A percentile compares a stretch with the other conserved stretches of the same genome.
Conservation (phyloP, 1,284 basidiomycete species). For the Wallemia ichthyophaga region DNA sequence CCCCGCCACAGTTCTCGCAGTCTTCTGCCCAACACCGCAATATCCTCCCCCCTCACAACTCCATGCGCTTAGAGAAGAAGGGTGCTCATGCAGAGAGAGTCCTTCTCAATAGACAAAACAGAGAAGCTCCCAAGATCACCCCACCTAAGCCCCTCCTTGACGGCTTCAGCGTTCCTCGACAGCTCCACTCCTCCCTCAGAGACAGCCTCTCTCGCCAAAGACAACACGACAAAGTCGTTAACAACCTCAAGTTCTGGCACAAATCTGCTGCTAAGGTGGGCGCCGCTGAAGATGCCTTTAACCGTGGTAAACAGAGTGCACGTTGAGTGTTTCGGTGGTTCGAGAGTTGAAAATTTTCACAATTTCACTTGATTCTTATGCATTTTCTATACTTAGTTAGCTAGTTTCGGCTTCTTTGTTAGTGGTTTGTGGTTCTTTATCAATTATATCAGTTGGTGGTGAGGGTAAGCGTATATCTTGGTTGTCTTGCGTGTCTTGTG, state of each 20-base stretch:
- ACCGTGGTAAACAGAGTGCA: neutral
- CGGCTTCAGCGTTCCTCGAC: neutral
- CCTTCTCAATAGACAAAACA: neutral
- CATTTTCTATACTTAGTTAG: neutral
- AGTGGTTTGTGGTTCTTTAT: neutral
- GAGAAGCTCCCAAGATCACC: neutral
- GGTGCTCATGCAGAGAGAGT: neutral
- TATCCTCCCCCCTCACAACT: neutral
- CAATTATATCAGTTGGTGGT: neutral
- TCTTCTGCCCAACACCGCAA: neutral
- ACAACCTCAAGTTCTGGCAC: neutral
- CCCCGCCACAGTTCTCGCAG: neutral
- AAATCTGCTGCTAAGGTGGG: neutral
- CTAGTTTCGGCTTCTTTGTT: neutral
- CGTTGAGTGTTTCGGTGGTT: neutral
- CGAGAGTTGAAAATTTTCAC: too few relatives aligned
- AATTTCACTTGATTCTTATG: neutral
- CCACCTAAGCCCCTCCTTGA: neutral
- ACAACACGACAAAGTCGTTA: neutral
- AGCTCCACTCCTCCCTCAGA: neutral
- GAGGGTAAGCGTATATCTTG: neutral
- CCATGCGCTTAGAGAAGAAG: neutral
- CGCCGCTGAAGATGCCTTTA: neutral
- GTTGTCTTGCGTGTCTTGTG: too few relatives aligned
- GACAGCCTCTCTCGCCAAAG: neutral